phyloP scores from a whole-genome alignment of 352 stramenopile species.

The Phytophthora europaea region DNA sequence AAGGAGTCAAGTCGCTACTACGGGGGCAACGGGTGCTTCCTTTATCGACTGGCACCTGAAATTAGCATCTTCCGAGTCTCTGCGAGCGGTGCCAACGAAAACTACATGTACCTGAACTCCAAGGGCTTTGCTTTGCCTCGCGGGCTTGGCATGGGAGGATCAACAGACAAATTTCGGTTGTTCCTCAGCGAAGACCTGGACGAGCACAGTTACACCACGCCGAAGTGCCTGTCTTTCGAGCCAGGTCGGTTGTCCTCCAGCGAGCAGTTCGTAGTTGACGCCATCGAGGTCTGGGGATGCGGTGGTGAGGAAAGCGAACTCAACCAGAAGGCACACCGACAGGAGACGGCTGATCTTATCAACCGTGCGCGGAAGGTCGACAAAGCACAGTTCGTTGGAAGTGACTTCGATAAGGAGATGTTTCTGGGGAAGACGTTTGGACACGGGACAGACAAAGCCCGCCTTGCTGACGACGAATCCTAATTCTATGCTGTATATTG shows the following conservation, averaged over 20 bases:
- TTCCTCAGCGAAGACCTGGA: conserved; percentile 90
- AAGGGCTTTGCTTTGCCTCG: conserved; percentile 81
- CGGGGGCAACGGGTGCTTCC: conserved; percentile 84
- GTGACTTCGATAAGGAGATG: conserved; percentile 87
- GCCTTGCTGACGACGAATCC: conserved; percentile 76
- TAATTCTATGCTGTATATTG: conserved; percentile 21
- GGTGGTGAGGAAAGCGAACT: conserved; percentile 63
- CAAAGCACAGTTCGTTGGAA: conserved; percentile 87
- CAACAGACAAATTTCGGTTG: conserved; percentile 75
- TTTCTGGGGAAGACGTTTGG: conserved; percentile 86
- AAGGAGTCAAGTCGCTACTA: conserved; percentile 86
- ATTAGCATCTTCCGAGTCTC: conserved; percentile 72
- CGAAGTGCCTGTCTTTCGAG: conserved; percentile 83
- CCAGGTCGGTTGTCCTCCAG: conserved; percentile 61
- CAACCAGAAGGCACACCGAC: conserved; percentile 70
- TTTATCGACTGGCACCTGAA: conserved; percentile 76
- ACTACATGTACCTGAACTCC: conserved; percentile 92
- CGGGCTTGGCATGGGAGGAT: conserved; percentile 84
- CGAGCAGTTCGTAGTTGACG: conserved; percentile 72
- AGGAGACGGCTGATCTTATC: conserved; percentile 88
- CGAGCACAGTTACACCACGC: conserved; percentile 81
- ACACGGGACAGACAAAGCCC: conserved; percentile 68
- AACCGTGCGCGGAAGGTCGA: conserved; percentile 87
- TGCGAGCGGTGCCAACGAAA: conserved; percentile 54
- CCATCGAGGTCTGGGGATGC: conserved; percentile 86